Base-by-base conservation (phyloP, 2,329 filamentous ascomycete genomes). In the Mycosphaerella sp. region DNA sequence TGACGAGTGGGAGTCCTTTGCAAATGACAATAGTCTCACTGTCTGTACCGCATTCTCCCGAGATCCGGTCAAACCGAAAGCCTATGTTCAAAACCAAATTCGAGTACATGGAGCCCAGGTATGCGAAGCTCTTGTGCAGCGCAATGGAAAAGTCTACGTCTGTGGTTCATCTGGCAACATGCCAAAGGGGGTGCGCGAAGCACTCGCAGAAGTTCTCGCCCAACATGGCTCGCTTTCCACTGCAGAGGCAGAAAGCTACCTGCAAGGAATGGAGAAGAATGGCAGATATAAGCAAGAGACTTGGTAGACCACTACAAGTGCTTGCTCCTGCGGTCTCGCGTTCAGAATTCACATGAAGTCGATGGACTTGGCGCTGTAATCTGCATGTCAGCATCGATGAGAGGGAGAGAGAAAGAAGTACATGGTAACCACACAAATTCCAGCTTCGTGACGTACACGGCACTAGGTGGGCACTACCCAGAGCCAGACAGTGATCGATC, bases 221-320 rank as follows among this genome's bases (percentile, higher is more conserved):
- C 57, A 59, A 30, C 62, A 64, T 1, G 50, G 47, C 8, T 72
- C 70, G 2, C 61, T 73, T 63, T 60, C 67, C 32, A 63, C 74
- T 42, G 68, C 81, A 80, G 9, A 69, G 79, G 51, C 86, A 83
- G 66, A 80, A 79, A 61, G 82, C 86, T 55, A 57, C 46, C 34
- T 59, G 10, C 48, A 71, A 21, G 62, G 54, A 3, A 76, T 86
- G 76, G 82, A 85, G 68, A 83, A 79, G 64, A 70, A 64, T 25
- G 81, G 80, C 4, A 68, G 79, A 45, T 86, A 84, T 64, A 79
- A 80, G 59, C 82, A 86, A 63, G 84, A 87, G 68, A 86, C 83
- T 4, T 87, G 84, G 84, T 86, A 52, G n/a, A n/a, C n/a, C n/a
- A n/a, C n/a, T n/a, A n/a, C n/a, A n/a, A n/a, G n/a, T n/a, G n/a